These are phyloP conservation scores for Populus simonii DNA, from an alignment of 345 rosid genomes.

Conservation along the genomic window DNA sequence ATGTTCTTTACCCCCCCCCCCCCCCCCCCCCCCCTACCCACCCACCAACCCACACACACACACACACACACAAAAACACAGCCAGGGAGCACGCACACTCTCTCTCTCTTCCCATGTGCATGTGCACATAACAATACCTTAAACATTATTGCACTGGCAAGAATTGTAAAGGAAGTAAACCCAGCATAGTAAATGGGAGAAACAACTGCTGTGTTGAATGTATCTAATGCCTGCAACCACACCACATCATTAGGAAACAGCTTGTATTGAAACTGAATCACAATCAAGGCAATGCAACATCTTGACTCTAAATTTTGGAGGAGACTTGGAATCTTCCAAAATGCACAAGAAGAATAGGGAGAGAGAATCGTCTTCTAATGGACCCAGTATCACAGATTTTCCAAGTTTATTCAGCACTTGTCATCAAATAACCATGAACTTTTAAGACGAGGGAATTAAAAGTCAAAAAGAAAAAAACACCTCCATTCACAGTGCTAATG, in stretches of 20 bases:
- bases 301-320: not conserved
- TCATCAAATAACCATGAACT: not conserved
- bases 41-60: too few relatives aligned
- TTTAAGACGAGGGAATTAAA: not conserved
- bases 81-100: not conserved
- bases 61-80: not conserved
- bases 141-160: constrained; percentile 81
- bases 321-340: not conserved
- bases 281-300: not conserved
- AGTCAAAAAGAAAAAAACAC: not conserved
- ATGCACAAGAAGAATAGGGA: not conserved
- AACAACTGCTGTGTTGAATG: constrained; percentile 67
- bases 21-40: too few relatives aligned
- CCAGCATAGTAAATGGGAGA: constrained; percentile 78
- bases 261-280: not conserved
- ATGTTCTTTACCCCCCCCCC: not conserved
- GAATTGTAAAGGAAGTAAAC: constrained; percentile 71
- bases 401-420: not conserved
- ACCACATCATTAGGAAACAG: not conserved
- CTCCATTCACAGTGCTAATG: not conserved
- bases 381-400: not conserved
- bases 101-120: not conserved
- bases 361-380: not conserved
- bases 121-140: constrained; percentile 41
- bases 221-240: constrained; percentile 71